Percentiles rank a stretch among this genome's conserved stretches.
Evolutionary conservation across 2,329 filamentous ascomycete species (phyloP).

Genomic region (Dothiorella sarmentorum): DNA sequence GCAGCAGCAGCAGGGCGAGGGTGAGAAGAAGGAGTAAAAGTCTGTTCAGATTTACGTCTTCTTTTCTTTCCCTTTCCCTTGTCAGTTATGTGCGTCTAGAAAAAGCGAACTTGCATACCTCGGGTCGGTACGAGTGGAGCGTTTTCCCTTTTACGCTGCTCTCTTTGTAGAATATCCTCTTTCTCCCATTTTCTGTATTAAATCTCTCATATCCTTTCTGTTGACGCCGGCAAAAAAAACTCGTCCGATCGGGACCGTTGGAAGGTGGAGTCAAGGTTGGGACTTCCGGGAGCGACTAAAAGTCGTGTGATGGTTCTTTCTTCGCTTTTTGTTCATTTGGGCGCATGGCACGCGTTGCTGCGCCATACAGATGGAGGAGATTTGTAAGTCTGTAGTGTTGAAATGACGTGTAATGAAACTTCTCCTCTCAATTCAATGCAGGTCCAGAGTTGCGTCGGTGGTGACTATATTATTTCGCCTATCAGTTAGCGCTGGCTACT

Average conservation of each 20-base stretch:
- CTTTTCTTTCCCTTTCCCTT: neutral
- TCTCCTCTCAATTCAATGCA: slow-evolving; percentile 17
- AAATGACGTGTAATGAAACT: slow-evolving; percentile 17
- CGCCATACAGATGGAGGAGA: neutral
- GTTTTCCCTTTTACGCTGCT: slow-evolving; percentile 10
- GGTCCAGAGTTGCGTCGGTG: too few species aligned
- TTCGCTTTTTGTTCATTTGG: slow-evolving; percentile 10
- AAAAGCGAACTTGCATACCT: slow-evolving; percentile 19
- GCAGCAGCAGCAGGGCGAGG: slow-evolving; percentile 18
- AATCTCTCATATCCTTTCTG: slow-evolving; percentile 14
- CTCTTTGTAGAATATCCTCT: slow-evolving; percentile 18
- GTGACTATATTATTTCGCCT: too few species aligned
- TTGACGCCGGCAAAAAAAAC: slow-evolving; percentile 12
- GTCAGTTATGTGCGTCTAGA: slow-evolving; percentile 10
- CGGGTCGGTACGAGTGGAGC: slow-evolving; percentile 1
- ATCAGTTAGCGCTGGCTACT: too few species aligned
- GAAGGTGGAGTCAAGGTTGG: slow-evolving; percentile 13
- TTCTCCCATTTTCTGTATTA: slow-evolving; percentile 13
- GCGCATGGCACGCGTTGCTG: neutral
- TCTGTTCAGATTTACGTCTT: neutral
- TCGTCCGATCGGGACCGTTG: slow-evolving; percentile 10
- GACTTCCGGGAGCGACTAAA: slow-evolving; percentile 7
- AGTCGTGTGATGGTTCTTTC: slow-evolving; percentile 13
- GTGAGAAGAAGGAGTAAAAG: slow-evolving; percentile 19
- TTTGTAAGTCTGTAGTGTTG: slow-evolving; percentile 2